Percentiles rank a stretch among this genome's conserved stretches.
Conservation (phyloP, 2,329 filamentous ascomycete species). For the Dothistroma pini region DNA sequence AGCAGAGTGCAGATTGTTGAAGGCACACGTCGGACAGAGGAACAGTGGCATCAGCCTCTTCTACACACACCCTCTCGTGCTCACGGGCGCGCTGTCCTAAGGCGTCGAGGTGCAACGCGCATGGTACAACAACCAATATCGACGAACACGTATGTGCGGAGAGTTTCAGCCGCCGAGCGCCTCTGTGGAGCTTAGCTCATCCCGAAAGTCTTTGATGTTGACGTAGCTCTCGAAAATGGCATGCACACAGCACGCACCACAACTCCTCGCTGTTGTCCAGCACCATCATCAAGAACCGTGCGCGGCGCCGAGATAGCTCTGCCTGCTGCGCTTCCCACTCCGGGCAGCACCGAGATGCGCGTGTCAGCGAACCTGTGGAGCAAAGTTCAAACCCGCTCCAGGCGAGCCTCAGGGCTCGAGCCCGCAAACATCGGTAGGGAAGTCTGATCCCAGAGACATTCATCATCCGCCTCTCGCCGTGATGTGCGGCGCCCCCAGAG, state of each 20-base stretch:
- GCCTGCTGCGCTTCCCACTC: too few relatives aligned
- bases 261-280: neutral
- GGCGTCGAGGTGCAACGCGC: neutral
- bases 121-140: neutral
- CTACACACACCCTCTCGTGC: neutral
- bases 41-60: neutral
- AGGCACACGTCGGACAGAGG: neutral
- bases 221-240: conserved; percentile 1
- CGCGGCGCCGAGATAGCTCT: neutral
- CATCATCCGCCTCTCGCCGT: neutral
- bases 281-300: neutral
- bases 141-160: neutral
- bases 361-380: neutral
- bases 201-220: conserved; percentile 3
- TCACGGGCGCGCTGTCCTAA: neutral
- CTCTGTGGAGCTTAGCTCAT: neutral
- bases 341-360: neutral
- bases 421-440: neutral
- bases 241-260: neutral
- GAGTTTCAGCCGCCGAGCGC: neutral
- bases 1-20: neutral
- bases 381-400: neutral
- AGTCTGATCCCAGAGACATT: neutral
- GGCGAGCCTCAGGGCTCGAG: neutral
- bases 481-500: neutral